Conservation (phyloP, 371 early-diverging fungal species). For the Encephalitozoon intestinalis region DNA sequence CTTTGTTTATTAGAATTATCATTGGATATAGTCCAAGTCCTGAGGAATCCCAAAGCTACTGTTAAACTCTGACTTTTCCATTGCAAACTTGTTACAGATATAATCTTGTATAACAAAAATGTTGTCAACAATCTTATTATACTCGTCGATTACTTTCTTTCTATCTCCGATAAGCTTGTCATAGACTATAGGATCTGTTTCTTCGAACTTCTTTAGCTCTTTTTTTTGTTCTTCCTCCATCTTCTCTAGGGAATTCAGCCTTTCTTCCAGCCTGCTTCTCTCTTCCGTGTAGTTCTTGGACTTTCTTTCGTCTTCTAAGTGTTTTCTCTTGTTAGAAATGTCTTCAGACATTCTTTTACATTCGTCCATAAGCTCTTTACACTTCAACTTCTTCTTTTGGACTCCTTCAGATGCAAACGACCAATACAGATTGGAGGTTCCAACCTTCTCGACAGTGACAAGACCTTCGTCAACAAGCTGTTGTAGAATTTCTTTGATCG, state of each 20-base stretch:
- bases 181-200: slow-evolving; percentile 6
- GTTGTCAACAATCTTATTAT: slow-evolving; percentile 65
- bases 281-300: slow-evolving; percentile 50
- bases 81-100: slow-evolving; percentile 68
- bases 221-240: slow-evolving; percentile 17
- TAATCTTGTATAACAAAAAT: slow-evolving; percentile 75
- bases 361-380: slow-evolving; percentile 8
- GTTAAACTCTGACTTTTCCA: slow-evolving; percentile 67
- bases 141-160: background rate
- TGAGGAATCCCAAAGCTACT: slow-evolving; percentile 69
- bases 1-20: background rate
- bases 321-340: background rate
- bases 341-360: slow-evolving; percentile 28
- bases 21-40: slow-evolving; percentile 66
- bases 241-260: slow-evolving; percentile 5
- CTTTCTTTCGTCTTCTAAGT: slow-evolving; percentile 13
- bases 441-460: slow-evolving; percentile 78
- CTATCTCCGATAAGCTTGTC: background rate
- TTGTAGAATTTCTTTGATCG: slow-evolving; percentile 78
- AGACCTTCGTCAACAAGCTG: slow-evolving; percentile 75
- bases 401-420: slow-evolving; percentile 65
- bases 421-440: slow-evolving; percentile 80
- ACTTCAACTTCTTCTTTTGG: slow-evolving; percentile 61
- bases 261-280: slow-evolving; percentile 60
- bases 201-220: slow-evolving; percentile 1